These are phyloP conservation scores for Vigna hirtella DNA, from an alignment of 306 rosid species.

Conservation along the genomic window DNA sequence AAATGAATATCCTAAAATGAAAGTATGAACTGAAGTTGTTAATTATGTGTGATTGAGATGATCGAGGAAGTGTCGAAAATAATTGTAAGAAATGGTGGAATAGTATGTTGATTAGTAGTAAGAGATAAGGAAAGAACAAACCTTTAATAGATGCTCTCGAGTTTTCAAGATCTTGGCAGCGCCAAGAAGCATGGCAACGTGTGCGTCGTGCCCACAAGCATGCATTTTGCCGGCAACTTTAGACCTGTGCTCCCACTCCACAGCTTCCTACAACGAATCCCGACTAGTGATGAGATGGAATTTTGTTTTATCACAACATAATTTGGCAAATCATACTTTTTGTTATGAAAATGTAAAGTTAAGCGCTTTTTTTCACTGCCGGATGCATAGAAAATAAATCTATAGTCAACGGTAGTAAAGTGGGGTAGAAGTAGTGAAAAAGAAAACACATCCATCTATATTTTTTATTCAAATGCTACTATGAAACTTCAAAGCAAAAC, in stretches of 20 bases:
- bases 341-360: no score
- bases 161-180: conserved; percentile 92
- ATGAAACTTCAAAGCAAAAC: neutral
- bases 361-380: no score
- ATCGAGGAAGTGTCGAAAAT: neutral
- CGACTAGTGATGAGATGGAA: neutral
- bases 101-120: neutral
- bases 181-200: conserved; percentile 94
- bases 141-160: conserved; percentile 91
- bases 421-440: no score
- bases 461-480: no score
- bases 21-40: neutral
- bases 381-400: neutral
- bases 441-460: no score
- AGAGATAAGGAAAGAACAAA: conserved; percentile 9
- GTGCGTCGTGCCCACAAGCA: conserved; percentile 99
- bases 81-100: neutral
- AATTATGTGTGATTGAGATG: neutral
- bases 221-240: conserved; percentile 97
- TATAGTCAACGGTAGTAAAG: no score
- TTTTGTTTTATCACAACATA: neutral
- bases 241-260: conserved; percentile 89
- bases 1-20: no score
- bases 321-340: neutral
- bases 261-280: conserved; percentile 63